Percentiles rank a stretch among this genome's conserved stretches.
Conservation (phyloP, 78 protist species). For the Planoprotostelium fungivorum region DNA sequence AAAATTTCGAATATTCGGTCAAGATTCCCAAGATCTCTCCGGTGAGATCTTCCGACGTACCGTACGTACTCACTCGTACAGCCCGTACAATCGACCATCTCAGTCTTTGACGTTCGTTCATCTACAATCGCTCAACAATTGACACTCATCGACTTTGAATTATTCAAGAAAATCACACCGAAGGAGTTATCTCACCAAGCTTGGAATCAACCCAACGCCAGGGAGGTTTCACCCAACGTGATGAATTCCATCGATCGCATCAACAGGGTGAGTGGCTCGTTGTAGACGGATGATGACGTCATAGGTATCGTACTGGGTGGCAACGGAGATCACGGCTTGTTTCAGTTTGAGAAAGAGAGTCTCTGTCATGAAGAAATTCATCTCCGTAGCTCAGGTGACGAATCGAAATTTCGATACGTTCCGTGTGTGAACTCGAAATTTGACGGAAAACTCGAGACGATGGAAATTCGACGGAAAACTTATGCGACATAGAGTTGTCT, state of each 20-base stretch:
- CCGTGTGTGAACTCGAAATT: too few species aligned
- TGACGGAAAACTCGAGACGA: too few species aligned
- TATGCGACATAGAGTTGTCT: neutral
- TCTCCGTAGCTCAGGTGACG: neutral
- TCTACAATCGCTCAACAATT: constrained; percentile 42
- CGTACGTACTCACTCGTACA: too few species aligned
- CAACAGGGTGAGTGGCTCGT: constrained; percentile 35
- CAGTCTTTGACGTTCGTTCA: too few species aligned
- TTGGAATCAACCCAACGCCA: constrained; percentile 31
- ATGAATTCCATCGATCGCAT: constrained; percentile 29
- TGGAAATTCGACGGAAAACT: too few species aligned
- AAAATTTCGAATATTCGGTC: too few species aligned
- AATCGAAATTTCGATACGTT: neutral
- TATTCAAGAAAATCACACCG: constrained; percentile 34
- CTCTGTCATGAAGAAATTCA: neutral
- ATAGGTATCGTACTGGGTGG: neutral
- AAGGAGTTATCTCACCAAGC: constrained; percentile 33
- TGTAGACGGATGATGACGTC: neutral
- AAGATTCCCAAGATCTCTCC: too few species aligned
- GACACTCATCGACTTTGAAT: constrained; percentile 35
- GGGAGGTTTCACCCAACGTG: constrained; percentile 30
- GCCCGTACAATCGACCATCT: too few species aligned
- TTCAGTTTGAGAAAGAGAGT: neutral
- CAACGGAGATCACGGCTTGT: neutral
- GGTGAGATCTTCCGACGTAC: too few species aligned